These are phyloP conservation scores for Hygrophorus russula DNA, from an alignment of 768 basidiomycete genomes.

Conservation along the genomic window DNA sequence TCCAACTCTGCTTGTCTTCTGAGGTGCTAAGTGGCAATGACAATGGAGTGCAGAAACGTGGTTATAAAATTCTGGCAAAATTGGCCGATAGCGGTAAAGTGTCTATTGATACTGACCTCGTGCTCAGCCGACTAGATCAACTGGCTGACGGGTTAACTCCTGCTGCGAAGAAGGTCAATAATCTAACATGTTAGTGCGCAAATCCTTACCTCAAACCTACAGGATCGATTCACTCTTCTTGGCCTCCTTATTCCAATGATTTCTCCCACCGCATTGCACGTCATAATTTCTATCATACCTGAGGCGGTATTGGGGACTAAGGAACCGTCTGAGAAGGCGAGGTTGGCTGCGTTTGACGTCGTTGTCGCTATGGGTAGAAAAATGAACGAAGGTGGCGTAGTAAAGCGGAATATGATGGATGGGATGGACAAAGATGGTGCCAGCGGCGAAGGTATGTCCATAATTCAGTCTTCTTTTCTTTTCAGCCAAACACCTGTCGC, in stretches of 20 bases:
- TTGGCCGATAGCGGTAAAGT: slow-evolving; percentile 57
- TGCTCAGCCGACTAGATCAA: slow-evolving; percentile 57
- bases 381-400: slow-evolving; percentile 80
- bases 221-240: slow-evolving; percentile 77
- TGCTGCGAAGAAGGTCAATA: slow-evolving; percentile 75
- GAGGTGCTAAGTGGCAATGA: slow-evolving; percentile 69
- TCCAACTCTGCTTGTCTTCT: slow-evolving; percentile 54
- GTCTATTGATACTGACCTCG: slow-evolving; percentile 38
- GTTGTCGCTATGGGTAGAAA: slow-evolving; percentile 87
- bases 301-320: slow-evolving; percentile 95
- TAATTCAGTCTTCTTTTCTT: slow-evolving; percentile 7
- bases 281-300: slow-evolving; percentile 83
- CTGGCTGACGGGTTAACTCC: slow-evolving; percentile 54
- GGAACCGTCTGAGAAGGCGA: slow-evolving; percentile 89
- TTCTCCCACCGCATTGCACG: slow-evolving; percentile 60
- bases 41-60: slow-evolving; percentile 90
- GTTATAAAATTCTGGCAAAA: slow-evolving; percentile 78
- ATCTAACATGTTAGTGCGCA: not conserved
- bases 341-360: slow-evolving; percentile 82
- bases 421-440: slow-evolving; percentile 70
- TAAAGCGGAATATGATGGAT: slow-evolving; percentile 65
- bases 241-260: slow-evolving; percentile 56
- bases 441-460: slow-evolving; percentile 31
- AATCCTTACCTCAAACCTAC: slow-evolving; percentile 6
- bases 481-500: slow-evolving; percentile 6